These are phyloP conservation scores for Polytolypa hystricis DNA, from an alignment of 2,329 filamentous ascomycete genomes.

Conservation along the genomic window DNA sequence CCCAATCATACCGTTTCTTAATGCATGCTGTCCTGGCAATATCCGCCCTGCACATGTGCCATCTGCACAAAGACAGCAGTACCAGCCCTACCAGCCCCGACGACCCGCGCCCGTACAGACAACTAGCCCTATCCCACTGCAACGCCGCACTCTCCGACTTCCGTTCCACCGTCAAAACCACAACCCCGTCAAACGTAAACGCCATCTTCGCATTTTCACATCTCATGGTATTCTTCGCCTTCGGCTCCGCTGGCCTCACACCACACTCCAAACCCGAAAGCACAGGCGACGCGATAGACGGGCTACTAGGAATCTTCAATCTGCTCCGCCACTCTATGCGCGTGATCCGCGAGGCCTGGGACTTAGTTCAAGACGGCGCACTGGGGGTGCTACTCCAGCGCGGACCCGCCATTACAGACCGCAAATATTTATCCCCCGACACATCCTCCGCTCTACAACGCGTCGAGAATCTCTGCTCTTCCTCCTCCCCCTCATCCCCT, in stretches of 20 bases:
- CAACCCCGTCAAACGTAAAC: conserved; percentile 6
- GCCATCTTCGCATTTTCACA: conserved; percentile 12
- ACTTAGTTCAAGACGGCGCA: conserved; percentile 6
- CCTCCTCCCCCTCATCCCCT: background rate
- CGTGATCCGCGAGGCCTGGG: conserved; percentile 6
- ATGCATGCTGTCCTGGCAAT: conserved; percentile 18
- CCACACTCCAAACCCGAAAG: background rate
- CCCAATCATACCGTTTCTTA: conserved; percentile 13
- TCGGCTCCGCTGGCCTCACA: conserved; percentile 9
- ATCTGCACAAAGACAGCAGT: too few species aligned
- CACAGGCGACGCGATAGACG: conserved; percentile 9
- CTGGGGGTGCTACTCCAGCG: conserved; percentile 10
- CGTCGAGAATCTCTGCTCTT: conserved; percentile 8
- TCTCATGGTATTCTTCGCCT: conserved; percentile 11
- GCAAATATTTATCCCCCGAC: conserved; percentile 9
- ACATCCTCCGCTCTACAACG: conserved; percentile 7
- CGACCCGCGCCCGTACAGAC: conserved; percentile 4
- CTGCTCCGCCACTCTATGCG: conserved; percentile 9
- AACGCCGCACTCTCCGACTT: conserved; percentile 8
- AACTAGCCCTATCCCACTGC: conserved; percentile 9
- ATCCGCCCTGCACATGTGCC: conserved; percentile 16
- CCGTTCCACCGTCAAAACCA: conserved; percentile 2
- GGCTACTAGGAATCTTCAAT: conserved; percentile 9
- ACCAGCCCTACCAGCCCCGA: background rate
- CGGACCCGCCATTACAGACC: conserved; percentile 10